phyloP scores from a whole-genome alignment of 805 yeast species.

The Naumovozyma baii region DNA sequence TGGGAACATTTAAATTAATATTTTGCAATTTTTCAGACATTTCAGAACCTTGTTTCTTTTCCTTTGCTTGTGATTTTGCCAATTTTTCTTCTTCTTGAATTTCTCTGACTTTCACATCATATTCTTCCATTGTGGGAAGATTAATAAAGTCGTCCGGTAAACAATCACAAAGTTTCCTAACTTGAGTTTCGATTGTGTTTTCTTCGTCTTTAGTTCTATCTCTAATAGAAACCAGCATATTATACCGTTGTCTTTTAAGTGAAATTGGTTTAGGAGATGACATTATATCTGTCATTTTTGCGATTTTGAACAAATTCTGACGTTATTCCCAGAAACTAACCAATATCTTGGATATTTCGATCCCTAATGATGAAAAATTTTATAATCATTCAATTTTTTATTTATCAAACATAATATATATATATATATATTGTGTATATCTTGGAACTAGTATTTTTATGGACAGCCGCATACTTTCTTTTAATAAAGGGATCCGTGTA shows the following conservation, averaged over 20 bases:
- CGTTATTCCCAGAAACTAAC: too few species aligned
- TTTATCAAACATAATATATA: too few species aligned
- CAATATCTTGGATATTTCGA: too few species aligned
- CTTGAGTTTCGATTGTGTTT: not conserved
- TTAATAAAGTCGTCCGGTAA: not conserved
- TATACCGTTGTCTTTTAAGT: not conserved
- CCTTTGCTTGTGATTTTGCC: not conserved
- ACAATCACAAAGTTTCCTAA: not conserved
- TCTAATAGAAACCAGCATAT: not conserved
- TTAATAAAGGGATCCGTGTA: too few species aligned
- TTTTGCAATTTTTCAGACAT: not conserved
- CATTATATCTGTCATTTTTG: too few species aligned
- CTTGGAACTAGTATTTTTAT: too few species aligned
- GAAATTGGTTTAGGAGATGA: not conserved
- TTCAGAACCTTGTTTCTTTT: not conserved
- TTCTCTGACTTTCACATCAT: not conserved
- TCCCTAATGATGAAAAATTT: too few species aligned
- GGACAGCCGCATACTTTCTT: too few species aligned
- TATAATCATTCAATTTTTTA: too few species aligned
- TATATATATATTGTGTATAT: too few species aligned
- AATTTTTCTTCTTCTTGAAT: not conserved
- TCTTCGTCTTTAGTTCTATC: not conserved
- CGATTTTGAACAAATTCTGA: too few species aligned
- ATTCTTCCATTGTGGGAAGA: not conserved
- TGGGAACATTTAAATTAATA: too few species aligned